Evolutionary conservation across 352 stramenopile genomes (phyloP).

Genomic region (Phytophthora tubulina): DNA sequence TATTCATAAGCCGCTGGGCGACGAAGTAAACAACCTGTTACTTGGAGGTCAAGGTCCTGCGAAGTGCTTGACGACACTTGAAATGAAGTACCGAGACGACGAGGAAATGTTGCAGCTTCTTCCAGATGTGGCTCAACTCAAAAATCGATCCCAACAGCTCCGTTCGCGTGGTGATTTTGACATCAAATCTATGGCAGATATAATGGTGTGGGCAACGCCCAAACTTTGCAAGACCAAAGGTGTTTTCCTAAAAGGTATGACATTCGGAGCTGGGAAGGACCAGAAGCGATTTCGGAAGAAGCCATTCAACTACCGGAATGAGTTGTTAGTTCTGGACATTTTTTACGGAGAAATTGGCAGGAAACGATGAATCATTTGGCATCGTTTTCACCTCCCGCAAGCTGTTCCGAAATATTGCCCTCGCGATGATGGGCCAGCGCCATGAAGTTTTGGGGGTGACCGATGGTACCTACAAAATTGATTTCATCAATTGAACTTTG

Average conservation of each 20-base stretch:
- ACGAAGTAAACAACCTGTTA: constrained; percentile 4
- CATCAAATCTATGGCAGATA: constrained; percentile 10
- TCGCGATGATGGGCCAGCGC: not conserved
- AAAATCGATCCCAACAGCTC: constrained; percentile 9
- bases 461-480: constrained; percentile 20
- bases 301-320: not conserved
- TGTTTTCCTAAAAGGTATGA: not conserved
- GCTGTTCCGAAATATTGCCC: not conserved
- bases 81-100: not conserved
- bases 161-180: constrained; percentile 9
- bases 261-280: too few species aligned
- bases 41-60: constrained; percentile 5
- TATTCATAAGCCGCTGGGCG: constrained; percentile 11
- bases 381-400: not conserved
- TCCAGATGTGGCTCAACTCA: constrained; percentile 2
- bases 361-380: not conserved
- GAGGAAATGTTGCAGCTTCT: not conserved
- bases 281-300: not conserved
- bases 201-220: constrained; percentile 11
- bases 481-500: constrained; percentile 12
- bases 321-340: not conserved
- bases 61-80: not conserved
- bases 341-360: not conserved
- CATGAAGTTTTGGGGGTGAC: not conserved
- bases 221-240: not conserved